A percentile compares a stretch with the other conserved stretches of the same genome.
Conservation (phyloP, 352 stramenopile species). For the Halophytophthora polymorphica region DNA sequence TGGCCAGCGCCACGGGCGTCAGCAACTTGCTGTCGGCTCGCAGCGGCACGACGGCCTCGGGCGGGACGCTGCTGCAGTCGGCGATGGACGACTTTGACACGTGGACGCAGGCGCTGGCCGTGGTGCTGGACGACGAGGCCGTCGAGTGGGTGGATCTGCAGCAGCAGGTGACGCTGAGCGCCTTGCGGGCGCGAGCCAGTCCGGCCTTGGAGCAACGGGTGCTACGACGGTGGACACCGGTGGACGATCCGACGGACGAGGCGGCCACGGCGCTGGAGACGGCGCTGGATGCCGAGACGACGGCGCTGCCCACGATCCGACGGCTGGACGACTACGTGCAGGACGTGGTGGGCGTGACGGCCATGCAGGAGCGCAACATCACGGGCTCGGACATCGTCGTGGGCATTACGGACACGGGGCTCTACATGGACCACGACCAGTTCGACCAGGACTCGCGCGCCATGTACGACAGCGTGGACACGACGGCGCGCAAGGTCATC, state of each 20-base stretch:
- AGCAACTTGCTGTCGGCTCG: conserved; percentile 39
- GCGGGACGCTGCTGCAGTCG: conserved; percentile 35
- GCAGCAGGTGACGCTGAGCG: conserved; percentile 38
- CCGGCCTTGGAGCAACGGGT: conserved; percentile 41
- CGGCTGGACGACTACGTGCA: conserved; percentile 55
- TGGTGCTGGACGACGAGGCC: conserved; percentile 51
- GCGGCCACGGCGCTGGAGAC: conserved; percentile 6
- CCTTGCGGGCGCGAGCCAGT: conserved; percentile 21
- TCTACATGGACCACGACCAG: conserved; percentile 80
- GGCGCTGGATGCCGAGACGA: conserved; percentile 1
- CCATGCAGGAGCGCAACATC: conserved; percentile 62
- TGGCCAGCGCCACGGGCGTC: conserved; percentile 42
- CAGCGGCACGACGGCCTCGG: conserved; percentile 13
- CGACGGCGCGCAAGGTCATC: conserved; percentile 72
- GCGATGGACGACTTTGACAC: conserved; percentile 58
- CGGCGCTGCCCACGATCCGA: conserved; percentile 14
- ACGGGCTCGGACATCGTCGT: conserved; percentile 63
- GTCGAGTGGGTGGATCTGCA: conserved; percentile 75
- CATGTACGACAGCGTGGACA: conserved; percentile 58
- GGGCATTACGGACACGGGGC: conserved; percentile 68
- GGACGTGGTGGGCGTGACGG: conserved; percentile 48
- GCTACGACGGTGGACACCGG: conserved; percentile 9
- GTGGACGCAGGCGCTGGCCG: conserved; percentile 44
- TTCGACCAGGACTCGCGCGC: conserved; percentile 55
- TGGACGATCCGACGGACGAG: no score